Evolutionary conservation across 768 basidiomycete species (phyloP), one percentile per base, ranked within the genome.

Genomic region (Trametes meyenii): DNA sequence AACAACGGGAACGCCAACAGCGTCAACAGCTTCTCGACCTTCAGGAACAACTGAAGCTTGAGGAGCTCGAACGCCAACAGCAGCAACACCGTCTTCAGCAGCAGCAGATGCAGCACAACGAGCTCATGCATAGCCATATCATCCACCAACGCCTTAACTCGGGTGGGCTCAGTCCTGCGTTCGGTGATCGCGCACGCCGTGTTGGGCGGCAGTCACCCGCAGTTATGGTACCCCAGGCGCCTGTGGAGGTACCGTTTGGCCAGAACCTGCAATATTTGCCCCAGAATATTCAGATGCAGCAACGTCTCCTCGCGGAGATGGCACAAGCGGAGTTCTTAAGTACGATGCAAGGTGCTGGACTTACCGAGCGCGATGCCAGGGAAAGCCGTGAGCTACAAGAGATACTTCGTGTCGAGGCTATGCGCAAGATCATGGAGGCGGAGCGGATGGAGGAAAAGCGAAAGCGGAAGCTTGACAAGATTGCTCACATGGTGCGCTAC

Each of bases 371-470:
- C 1, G 71, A 66, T 16, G 42, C 50, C 7, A 55, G 64, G 21
- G 66, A 72, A 38, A 79, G 81, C 45, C 85, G 81, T 49, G 82
- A 78, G 46, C 82, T 88, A 60, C 87, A 88, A 69, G 92, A 92
- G 61, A 83, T 85, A 5, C 73, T 94, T 40, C 81, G 89, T 63
- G 79, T 79, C 16, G 91, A 93, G 70, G 92, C 92, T 0, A 89
- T 90, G 84, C 85, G 89, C 60, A 89, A 95, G 77, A 96, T 98
- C 65, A 83, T 92, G 72, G 92, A 94, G 73, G 88, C 96, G 0
- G 96, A 96, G 74, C 84, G 82, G 68, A 86, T 90, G 86, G 94
- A 96, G 69, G 88, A 88, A 74, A 92, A 86, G 69, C 83, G 94
- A 45, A 83, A 92, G 61, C 80, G 85, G 44, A 90, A 89, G 67